Evolutionary conservation across 208 protist species (phyloP), one percentile per base, ranked within the genome.

Genomic region (Acanthamoeba castellanii): DNA sequence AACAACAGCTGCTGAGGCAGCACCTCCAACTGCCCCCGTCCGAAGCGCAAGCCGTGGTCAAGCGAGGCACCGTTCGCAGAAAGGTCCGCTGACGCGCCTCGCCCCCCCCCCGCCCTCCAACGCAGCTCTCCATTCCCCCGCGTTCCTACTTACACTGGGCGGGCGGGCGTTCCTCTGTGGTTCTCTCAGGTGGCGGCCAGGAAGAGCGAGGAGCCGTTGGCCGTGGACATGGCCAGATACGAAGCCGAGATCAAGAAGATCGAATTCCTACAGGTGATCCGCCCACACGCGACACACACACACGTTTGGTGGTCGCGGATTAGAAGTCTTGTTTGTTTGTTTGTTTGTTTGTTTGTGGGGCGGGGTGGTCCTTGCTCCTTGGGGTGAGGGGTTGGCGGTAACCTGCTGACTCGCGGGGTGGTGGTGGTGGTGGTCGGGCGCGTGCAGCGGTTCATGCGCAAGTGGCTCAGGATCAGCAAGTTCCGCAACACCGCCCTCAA

Each of bases 401-500:
- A n/a, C n/a, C n/a, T n/a, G n/a, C 8, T 55, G 50, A 13, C 50
- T 55, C 50, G 13, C 50, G 8, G 22, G 6, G 18, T 9, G 5
- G 16, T 4, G 9, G 61, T 7, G 61, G 16, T 22, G 5, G 61
- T 27, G 61, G 5, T 4, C n/a, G 61, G 5, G 6, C 25, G 6
- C n/a, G 61, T 70, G 61, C 34, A 89, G 81, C 81, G 81, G 16
- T 66, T 66, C 34, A 89, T 89, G 55, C 81, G 81, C 30, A 66
- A 57, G 20, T 89, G 81, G 81, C 55, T 89, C 20, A 57, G 81
- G 55, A 66, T 89, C 13, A 57, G 55, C 45, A 89, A 89, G 50
- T 89, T 89, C 50, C 81, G 81, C 20, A 89, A 89, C 61, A 42
- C 81, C 5, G 81, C 81, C 3, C 81, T 89, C 34, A 66, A 89